Base-by-base conservation (phyloP, 2,329 filamentous ascomycete species). In the Anisogramma anomala region DNA sequence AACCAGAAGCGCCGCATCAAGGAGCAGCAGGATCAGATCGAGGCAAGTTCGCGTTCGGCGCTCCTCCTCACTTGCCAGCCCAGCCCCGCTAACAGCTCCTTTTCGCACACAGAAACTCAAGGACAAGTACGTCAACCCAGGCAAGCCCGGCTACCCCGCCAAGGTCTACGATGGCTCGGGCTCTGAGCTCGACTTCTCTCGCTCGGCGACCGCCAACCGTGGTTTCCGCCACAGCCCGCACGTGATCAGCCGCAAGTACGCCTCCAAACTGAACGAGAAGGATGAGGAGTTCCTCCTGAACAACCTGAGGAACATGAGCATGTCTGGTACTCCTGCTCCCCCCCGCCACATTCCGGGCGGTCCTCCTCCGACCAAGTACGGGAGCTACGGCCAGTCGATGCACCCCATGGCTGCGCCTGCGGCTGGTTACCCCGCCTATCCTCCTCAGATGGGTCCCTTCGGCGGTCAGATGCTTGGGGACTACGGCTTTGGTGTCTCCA, bases 1-100 rank as follows among this genome's bases (percentile, higher is more conserved):
- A 46, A 46, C 9, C 44, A 46, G 26, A 46, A 46, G 44, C 41
- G 41, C n/a, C 44, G 44, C 19, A 46, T 46, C 37, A 43, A 35
- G 13, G 44, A 46, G 36, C 44, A 46, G 34, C 41, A 44, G 25
- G 30, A 39, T 5, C 44, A 46, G 34, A 46, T 44, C n/a, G 44
- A 46, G 33, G 44, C 37, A 44, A 14, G 41, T 34, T 20, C 17
- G n/a, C 10, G 9, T 3, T 6, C n/a, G 6, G n/a, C 22, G 3
- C 3, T n/a, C 9, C 13, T 1, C 5, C 7, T 2, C 5, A 11
- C 10, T 4, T 9, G 10, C 0, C 1, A 11, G n/a, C n/a, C 7
- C 14, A n/a, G 10, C 18, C 18, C 8, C 15, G 15, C 36, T 43
- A 20, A 46, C 10, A 15, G n/a, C n/a, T n/a, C 23, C 3, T 11